Evolutionary conservation across 2,329 filamentous ascomycete species (phyloP), one percentile per base, ranked within the genome.

Genomic region (Beauveria varroae): DNA sequence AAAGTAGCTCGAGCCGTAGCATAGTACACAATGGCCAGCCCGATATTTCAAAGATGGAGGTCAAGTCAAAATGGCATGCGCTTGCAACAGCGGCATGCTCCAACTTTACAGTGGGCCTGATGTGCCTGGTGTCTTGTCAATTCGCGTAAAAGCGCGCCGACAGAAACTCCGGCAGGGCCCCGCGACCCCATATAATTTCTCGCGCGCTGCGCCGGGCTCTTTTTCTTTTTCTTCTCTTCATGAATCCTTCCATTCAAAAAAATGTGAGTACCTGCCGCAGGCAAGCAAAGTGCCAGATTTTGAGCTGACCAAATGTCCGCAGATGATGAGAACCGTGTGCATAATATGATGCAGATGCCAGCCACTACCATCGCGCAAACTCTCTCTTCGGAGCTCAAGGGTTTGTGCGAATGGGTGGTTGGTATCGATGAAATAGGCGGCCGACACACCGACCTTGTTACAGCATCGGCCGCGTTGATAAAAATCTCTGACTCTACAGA

Each of bases 271-370:
- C 55, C 10, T 52, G 58, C 41, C 49, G 63, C 62, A 14, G 28
- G 47, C 37, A 9, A 53, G 66, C 65, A 65, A 64, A 67, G 62
- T 44, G 60, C 60, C 61, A 59, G 56, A 54, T 61, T 16, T n/a
- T 4, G 14, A 18, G 61, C 73, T 79, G 71, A 78, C 69, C 59
- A 67, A 67, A 64, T 55, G 56, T 54, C 56, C 47, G 3, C 71
- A 97, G 92, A 96, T 98, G 93, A 99, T 98, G 95, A 99, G 96
- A 96, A 90, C 90, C 86, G 90, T 86, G 93, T 98, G 95, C 88
- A 86, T 77, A 80, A 86, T 86, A 91, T 96, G 95, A 98, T 81
- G 81, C 74, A 75, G 81, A 83, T 89, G 69, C 82, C 80, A 82
- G 80, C 78, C 82, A 79, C 77, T 79, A 37, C 81, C 79, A 81